These are phyloP conservation scores for Camelina hispida DNA, from an alignment of 345 rosid species.

Conservation along the genomic window DNA sequence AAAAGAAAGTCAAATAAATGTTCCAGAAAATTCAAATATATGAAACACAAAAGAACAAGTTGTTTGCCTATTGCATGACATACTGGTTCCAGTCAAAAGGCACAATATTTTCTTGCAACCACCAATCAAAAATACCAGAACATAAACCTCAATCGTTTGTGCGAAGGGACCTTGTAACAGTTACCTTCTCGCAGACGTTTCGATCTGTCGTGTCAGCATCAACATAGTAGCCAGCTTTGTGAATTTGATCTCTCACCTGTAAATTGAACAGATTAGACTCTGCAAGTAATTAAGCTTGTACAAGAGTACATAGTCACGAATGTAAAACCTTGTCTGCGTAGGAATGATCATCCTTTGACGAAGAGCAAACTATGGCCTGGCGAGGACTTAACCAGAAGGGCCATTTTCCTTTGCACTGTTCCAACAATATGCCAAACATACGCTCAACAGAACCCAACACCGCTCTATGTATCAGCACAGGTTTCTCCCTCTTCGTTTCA, in stretches of 20 bases:
- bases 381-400: conserved; percentile 68
- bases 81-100: background rate
- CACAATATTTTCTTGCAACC: background rate
- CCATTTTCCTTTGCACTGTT: conserved; percentile 71
- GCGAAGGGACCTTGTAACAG: background rate
- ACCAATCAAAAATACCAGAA: background rate
- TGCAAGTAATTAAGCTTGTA: background rate
- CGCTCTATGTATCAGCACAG: conserved; percentile 88
- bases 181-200: conserved; percentile 77
- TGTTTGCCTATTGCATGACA: too few relatives aligned
- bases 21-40: too few relatives aligned
- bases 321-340: conserved; percentile 59
- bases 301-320: background rate
- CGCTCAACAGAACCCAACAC: conserved; percentile 89
- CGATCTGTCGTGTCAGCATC: conserved; percentile 71
- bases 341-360: background rate
- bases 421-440: conserved; percentile 74
- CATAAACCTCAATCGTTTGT: background rate
- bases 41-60: too few relatives aligned
- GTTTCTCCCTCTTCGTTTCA: conserved; percentile 72
- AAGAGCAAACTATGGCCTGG: background rate
- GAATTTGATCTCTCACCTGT: conserved; percentile 66
- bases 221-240: conserved; percentile 67
- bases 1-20: too few relatives aligned
- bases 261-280: background rate